Percentiles rank a stretch among this genome's conserved stretches.
Evolutionary conservation across 2,329 filamentous ascomycete species (phyloP).

Genomic region (Furcasterigmium furcatum): DNA sequence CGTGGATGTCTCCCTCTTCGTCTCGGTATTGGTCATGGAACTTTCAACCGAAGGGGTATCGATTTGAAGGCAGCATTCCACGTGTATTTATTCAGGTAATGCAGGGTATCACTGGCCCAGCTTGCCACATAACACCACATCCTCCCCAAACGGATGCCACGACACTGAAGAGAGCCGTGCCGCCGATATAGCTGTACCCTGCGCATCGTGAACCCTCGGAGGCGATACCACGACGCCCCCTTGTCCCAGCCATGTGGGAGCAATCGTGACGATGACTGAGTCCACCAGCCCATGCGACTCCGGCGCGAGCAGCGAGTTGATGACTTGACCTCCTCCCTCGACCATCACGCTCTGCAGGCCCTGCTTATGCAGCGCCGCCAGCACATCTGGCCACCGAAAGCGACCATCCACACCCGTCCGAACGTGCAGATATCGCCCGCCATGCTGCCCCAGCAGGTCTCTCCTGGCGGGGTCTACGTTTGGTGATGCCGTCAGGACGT

Average conservation of each 20-base stretch:
- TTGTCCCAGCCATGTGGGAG: slow-evolving; percentile 83
- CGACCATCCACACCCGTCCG: slow-evolving; percentile 17
- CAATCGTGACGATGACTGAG: slow-evolving; percentile 83
- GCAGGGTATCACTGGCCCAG: slow-evolving; percentile 26
- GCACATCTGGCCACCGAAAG: slow-evolving; percentile 63
- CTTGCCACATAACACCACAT: slow-evolving; percentile 77
- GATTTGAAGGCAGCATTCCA: too few species aligned
- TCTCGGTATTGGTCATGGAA: too few species aligned
- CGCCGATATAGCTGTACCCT: slow-evolving; percentile 53
- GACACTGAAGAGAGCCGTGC: slow-evolving; percentile 63
- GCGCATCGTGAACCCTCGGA: slow-evolving; percentile 45
- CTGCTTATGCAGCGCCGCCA: slow-evolving; percentile 53
- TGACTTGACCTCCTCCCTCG: slow-evolving; percentile 79
- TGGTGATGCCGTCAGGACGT: slow-evolving; percentile 56
- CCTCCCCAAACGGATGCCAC: slow-evolving; percentile 78
- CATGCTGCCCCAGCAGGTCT: slow-evolving; percentile 40
- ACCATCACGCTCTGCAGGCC: slow-evolving; percentile 82
- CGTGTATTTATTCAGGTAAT: too few species aligned
- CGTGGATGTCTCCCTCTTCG: too few species aligned
- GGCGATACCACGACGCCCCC: slow-evolving; percentile 81
- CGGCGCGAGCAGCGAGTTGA: slow-evolving; percentile 74
- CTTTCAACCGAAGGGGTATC: too few species aligned
- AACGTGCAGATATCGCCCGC: slow-evolving; percentile 49
- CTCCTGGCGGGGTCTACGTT: slow-evolving; percentile 35
- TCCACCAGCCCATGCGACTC: slow-evolving; percentile 62